Evolutionary conservation across 345 rosid genomes (phyloP).

Genomic region (Hirschfeldia incana): DNA sequence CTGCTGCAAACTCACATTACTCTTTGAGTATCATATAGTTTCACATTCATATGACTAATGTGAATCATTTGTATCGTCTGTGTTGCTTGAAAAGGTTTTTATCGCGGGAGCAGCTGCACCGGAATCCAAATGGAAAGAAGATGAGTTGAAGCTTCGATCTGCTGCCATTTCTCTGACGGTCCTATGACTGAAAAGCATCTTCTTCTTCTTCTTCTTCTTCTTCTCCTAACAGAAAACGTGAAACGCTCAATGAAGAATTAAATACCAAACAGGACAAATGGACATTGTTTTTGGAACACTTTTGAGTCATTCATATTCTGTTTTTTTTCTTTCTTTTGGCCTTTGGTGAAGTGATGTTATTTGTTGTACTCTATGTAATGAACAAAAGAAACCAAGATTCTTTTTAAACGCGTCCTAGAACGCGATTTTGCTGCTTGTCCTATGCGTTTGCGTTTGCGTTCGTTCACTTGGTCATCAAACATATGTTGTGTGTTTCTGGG

Average conservation of each 20-base stretch:
- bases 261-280: not conserved
- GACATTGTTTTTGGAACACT: constrained; percentile 9
- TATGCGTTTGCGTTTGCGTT: not conserved
- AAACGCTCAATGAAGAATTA: not conserved
- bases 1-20: constrained; percentile 11
- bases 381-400: constrained; percentile 3
- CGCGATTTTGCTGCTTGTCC: not conserved
- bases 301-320: constrained; percentile 1
- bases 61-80: constrained; percentile 10
- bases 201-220: not conserved
- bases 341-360: constrained; percentile 10
- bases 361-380: constrained; percentile 9
- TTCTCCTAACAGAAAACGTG: not conserved
- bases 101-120: constrained; percentile 94
- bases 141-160: constrained; percentile 77
- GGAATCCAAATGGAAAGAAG: constrained; percentile 73
- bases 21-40: not conserved
- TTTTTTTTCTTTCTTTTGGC: not conserved
- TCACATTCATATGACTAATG: constrained; percentile 5
- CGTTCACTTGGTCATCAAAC: not conserved
- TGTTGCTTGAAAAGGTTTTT: constrained; percentile 48
- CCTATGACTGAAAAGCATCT: constrained; percentile 33
- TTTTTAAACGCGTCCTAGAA: constrained; percentile 12
- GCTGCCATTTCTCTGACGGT: constrained; percentile 72
- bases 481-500: not conserved